Conservation (phyloP, 2,329 filamentous ascomycete genomes). For the Colletotrichum sp. region DNA sequence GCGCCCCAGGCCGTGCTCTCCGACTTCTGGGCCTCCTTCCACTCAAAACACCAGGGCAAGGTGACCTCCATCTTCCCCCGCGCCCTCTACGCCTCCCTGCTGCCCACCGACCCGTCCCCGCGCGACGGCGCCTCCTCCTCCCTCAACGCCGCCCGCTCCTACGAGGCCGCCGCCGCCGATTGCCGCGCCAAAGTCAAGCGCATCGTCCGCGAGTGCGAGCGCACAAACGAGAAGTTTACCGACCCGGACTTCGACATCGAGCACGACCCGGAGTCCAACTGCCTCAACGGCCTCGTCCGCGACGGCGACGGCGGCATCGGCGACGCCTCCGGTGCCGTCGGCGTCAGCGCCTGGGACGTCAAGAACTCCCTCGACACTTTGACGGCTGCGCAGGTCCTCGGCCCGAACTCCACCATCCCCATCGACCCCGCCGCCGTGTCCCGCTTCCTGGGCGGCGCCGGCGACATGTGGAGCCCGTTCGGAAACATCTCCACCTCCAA, state of each 20-base stretch:
- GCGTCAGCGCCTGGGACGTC: slow-evolving; percentile 24
- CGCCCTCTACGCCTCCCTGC: slow-evolving; percentile 39
- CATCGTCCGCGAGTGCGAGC: slow-evolving; percentile 45
- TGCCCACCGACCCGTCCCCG: slow-evolving; percentile 24
- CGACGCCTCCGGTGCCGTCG: neutral
- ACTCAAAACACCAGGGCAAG: slow-evolving; percentile 44
- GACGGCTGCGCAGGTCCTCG: slow-evolving; percentile 24
- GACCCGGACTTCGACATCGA: slow-evolving; percentile 51
- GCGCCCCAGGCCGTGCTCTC: slow-evolving; percentile 45
- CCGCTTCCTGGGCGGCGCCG: slow-evolving; percentile 19
- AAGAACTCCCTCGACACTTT: slow-evolving; percentile 27
- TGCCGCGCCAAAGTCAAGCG: slow-evolving; percentile 44
- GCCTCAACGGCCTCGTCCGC: slow-evolving; percentile 36
- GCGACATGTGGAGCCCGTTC: neutral
- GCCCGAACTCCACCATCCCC: slow-evolving; percentile 21
- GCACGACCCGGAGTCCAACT: slow-evolving; percentile 39
- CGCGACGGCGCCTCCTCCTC: slow-evolving; percentile 45
- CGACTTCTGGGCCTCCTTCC: slow-evolving; percentile 48
- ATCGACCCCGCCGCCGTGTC: slow-evolving; percentile 24
- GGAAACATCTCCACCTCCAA: neutral
- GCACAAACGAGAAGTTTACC: slow-evolving; percentile 50
- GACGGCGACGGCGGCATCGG: neutral
- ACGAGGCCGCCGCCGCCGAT: slow-evolving; percentile 43
- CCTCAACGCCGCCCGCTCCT: slow-evolving; percentile 50
- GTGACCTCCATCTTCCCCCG: slow-evolving; percentile 50